Evolutionary conservation across 306 rosid genomes (phyloP), one percentile per base, ranked within the genome.

Genomic region (Cicer arietinum): DNA sequence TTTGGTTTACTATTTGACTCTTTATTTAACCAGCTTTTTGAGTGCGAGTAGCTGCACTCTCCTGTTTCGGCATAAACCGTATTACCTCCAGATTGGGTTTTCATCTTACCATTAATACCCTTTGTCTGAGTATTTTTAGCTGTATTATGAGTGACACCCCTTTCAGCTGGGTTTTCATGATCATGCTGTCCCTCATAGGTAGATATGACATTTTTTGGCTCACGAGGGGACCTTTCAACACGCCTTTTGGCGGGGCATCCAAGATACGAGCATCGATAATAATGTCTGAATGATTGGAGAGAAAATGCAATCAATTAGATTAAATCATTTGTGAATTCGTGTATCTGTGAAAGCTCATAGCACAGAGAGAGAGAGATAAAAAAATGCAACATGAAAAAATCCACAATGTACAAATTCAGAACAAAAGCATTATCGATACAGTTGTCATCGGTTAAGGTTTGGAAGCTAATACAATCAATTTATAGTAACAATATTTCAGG

Each of bases 171-270:
- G 39, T 77, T 57, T 73, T 72, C 87, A 78, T 94, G 98, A 76
- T 85, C 86, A 82, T 94, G 98, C 42, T 87, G 85, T 75, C 96
- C 97, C 82, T 91, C 96, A 46, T 94, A 94, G 56, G 94, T 91
- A 73, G 96, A 81, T 65, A 89, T 82, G 42, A 94, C 89, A 74
- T 85, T 75, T 85, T 86, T 91, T 17, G 83, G 54, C 80, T 91
- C 94, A 54, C 86, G 83, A 66, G 91, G 79, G 41, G 96, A 93
- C 82, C 96, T 89, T 86, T 94, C 97, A 46, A 94, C 90, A 52
- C 91, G 96, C 84, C 91, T 94, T 85, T 90, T 94, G 71, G 76
- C 97, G 3, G 92, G 91, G 84, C 98, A 94, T 81, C 97, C 94
- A 22, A 91, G 87, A 84, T 59, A 79, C 10, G 98, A 90, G 86